Percentiles rank a stretch among this genome's conserved stretches.
Conservation (phyloP, 2,329 filamentous ascomycete species). For the Alternaria sp. region DNA sequence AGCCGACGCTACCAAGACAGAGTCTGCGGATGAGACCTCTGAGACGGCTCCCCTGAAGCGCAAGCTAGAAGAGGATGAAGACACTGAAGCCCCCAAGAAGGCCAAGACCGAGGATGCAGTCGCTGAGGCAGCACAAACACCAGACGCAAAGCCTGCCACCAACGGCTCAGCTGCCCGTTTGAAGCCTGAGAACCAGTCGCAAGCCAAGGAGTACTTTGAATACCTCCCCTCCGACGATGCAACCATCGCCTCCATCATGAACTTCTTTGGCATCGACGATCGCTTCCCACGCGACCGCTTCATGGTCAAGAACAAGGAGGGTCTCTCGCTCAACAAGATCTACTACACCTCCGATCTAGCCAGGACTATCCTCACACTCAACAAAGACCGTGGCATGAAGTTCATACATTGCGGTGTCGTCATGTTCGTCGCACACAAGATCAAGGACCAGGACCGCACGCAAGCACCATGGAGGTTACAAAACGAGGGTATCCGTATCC, state of each 20-base stretch:
- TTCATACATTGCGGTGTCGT: slow-evolving; percentile 97
- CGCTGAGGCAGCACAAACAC: slow-evolving; percentile 8
- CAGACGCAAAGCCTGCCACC: slow-evolving; percentile 16
- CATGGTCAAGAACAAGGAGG: slow-evolving; percentile 92
- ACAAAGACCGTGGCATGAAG: slow-evolving; percentile 89
- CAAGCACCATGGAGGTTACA: slow-evolving; percentile 94
- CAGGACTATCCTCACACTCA: slow-evolving; percentile 82
- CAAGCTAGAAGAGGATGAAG: slow-evolving; percentile 48
- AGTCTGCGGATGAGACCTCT: slow-evolving; percentile 12
- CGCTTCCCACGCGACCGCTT: slow-evolving; percentile 90
- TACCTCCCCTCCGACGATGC: slow-evolving; percentile 77
- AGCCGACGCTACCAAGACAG: slow-evolving; percentile 27
- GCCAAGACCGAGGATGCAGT: slow-evolving; percentile 36
- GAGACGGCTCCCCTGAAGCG: slow-evolving; percentile 45
- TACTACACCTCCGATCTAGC: slow-evolving; percentile 92
- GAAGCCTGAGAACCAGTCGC: slow-evolving; percentile 57
- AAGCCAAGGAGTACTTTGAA: slow-evolving; percentile 87
- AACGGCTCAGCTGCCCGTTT: slow-evolving; percentile 37
- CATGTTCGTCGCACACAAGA: slow-evolving; percentile 74
- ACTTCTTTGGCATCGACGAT: slow-evolving; percentile 83
- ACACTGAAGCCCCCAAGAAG: slow-evolving; percentile 38
- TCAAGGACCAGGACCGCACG: slow-evolving; percentile 96
- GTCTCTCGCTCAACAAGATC: slow-evolving; percentile 88
- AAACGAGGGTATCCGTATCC: slow-evolving; percentile 87
- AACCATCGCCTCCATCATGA: slow-evolving; percentile 76